phyloP scores from a whole-genome alignment of 805 yeast genomes.

The Candida silvatica region DNA sequence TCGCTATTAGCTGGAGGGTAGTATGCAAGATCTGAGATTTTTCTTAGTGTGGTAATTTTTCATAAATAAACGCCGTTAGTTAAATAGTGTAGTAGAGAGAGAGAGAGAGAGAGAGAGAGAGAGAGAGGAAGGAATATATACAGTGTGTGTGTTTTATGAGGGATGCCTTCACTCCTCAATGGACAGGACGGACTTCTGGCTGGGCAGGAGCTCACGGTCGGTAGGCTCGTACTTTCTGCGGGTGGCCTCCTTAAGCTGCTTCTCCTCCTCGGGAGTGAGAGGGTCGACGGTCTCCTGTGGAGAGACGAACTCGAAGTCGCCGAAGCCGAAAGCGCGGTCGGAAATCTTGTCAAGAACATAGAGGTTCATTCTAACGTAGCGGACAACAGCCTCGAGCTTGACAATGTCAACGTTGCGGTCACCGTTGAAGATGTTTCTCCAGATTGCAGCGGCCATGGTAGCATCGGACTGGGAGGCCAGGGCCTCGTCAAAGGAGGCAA shows the following conservation, averaged over 20 bases:
- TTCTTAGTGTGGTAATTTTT: too few relatives aligned
- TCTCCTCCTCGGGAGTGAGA: constrained; percentile 57
- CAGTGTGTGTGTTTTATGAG: too few relatives aligned
- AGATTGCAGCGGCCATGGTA: constrained; percentile 67
- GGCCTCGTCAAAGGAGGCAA: constrained; percentile 90
- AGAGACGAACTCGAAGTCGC: constrained; percentile 76
- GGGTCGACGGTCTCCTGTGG: constrained; percentile 74
- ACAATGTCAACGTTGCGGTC: constrained; percentile 72
- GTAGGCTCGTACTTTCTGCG: constrained; percentile 44
- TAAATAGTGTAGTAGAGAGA: too few relatives aligned
- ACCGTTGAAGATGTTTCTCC: constrained; percentile 91
- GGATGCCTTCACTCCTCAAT: constrained; percentile 33
- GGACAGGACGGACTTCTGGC: constrained; percentile 45
- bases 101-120: not conserved
- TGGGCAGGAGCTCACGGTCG: constrained; percentile 44
- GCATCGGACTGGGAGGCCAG: constrained; percentile 64
- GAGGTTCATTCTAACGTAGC: constrained; percentile 81
- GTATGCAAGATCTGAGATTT: too few relatives aligned
- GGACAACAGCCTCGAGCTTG: constrained; percentile 81
- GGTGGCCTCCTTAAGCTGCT: constrained; percentile 39
- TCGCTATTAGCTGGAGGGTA: too few relatives aligned
- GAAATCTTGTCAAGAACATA: constrained; percentile 79
- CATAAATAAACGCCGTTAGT: too few relatives aligned
- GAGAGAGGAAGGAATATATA: not conserved
- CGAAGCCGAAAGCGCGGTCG: constrained; percentile 90